Conservation (phyloP, 441 rosid species). For the Mallotus japonicus region DNA sequence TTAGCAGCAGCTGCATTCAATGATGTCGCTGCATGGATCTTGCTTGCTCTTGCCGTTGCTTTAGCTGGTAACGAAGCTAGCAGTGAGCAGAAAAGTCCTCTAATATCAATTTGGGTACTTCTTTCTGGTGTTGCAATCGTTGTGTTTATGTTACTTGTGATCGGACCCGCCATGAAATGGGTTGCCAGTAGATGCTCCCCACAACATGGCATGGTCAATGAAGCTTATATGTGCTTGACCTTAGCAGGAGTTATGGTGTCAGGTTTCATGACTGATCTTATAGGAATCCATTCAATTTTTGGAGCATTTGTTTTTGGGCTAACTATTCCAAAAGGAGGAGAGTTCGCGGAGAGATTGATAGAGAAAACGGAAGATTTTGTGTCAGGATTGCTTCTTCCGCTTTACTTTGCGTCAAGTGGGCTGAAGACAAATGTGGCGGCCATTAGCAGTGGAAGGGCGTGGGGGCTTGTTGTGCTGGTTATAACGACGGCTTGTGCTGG, state of each 20-base stretch:
- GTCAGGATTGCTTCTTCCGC: slow-evolving; percentile 61
- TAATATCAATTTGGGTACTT: slow-evolving; percentile 57
- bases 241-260: slow-evolving; percentile 68
- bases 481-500: slow-evolving; percentile 65
- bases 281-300: slow-evolving; percentile 73
- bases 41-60: slow-evolving; percentile 39
- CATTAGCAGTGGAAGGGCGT: slow-evolving; percentile 49
- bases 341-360: slow-evolving; percentile 48
- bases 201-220: slow-evolving; percentile 44
- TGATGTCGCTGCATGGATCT: slow-evolving; percentile 39
- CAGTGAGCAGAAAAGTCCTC: slow-evolving; percentile 29
- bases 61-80: slow-evolving; percentile 29
- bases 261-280: slow-evolving; percentile 60
- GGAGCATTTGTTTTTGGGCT: slow-evolving; percentile 73
- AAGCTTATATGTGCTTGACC: slow-evolving; percentile 59
- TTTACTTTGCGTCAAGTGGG: slow-evolving; percentile 82
- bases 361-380: slow-evolving; percentile 67
- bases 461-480: slow-evolving; percentile 62
- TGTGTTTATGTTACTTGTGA: slow-evolving; percentile 46
- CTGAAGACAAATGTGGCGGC: slow-evolving; percentile 59
- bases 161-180: slow-evolving; percentile 61
- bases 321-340: slow-evolving; percentile 65
- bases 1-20: slow-evolving; percentile 47
- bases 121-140: slow-evolving; percentile 56
- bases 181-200: slow-evolving; percentile 47